Conservation (phyloP, 2,329 filamentous ascomycete genomes). For the Beauveria pseudobassiana region DNA sequence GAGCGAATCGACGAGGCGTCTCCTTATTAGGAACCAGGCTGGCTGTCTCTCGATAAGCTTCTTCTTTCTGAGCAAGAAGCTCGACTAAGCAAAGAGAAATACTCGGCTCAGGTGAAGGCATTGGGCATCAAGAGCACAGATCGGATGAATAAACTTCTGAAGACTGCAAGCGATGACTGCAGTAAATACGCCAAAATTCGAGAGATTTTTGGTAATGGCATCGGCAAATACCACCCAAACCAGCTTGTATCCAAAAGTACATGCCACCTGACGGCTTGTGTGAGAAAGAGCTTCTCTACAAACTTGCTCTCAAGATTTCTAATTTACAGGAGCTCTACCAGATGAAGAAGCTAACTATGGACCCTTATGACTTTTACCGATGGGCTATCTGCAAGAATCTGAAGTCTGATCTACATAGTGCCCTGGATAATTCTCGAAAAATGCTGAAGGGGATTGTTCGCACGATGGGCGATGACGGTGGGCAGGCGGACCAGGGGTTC, state of each 20-base stretch:
- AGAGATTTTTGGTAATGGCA: slow-evolving; percentile 24
- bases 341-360: slow-evolving; percentile 24
- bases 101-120: neutral
- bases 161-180: slow-evolving; percentile 24
- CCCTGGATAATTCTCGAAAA: neutral
- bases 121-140: neutral
- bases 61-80: slow-evolving; percentile 20
- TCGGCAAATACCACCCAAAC: slow-evolving; percentile 27
- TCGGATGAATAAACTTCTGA: slow-evolving; percentile 13
- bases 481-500: slow-evolving; percentile 19
- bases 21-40: slow-evolving; percentile 24
- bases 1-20: slow-evolving; percentile 21
- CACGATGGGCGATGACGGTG: slow-evolving; percentile 12
- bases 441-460: slow-evolving; percentile 11
- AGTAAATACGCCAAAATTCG: slow-evolving; percentile 27
- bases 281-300: slow-evolving; percentile 28
- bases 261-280: slow-evolving; percentile 26
- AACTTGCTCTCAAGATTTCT: slow-evolving; percentile 25
- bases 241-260: slow-evolving; percentile 27
- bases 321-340: slow-evolving; percentile 22
- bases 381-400: slow-evolving; percentile 14
- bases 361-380: slow-evolving; percentile 30
- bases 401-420: neutral
- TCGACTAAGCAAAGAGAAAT: slow-evolving; percentile 14
- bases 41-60: slow-evolving; percentile 24